Base-by-base conservation (phyloP, 306 rosid genomes). In the Acacia melanoxylon region DNA sequence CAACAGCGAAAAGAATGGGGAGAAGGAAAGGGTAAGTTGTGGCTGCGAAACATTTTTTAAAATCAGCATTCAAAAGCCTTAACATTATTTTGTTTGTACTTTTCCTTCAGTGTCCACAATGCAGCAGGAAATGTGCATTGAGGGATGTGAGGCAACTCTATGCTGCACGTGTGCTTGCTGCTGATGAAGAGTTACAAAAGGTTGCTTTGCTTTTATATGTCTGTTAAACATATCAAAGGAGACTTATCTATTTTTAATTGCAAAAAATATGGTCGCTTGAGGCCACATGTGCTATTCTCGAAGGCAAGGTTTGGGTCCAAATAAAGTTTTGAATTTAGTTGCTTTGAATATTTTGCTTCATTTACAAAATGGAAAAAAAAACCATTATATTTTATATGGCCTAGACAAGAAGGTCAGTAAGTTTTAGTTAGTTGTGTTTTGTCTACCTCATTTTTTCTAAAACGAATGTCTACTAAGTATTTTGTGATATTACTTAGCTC, bases 81-180 rank as follows among this genome's bases (percentile, higher is more conserved):
- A 20, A 62, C 48, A 11, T 79, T 86, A 29, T 11, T 71, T 66
- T 66, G 46, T 27, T 15, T 86, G 77, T 67, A 52, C 2, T 52
- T 59, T 42, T 3, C 31, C 81, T 78, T 1, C 10, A 91, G 97
- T 94, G 98, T 86, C 98, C 98, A 72, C 97, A 93, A 78, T 94
- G 98, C 85, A 93, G 90, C 80, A 85, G 72, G 78, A 86, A 82
- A 80, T 94, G 97, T 84, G 74, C 89, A 15, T 31, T 85, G 88
- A 94, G 86, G 86, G 98, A 93, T 76, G 89, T 93, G 76, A 83
- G 94, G 81, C 93, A 88, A 75, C 95, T 95, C 68, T 95, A 85
- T 81, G 93, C 89, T 48, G 77, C 98, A 1, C 84, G 85, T 81
- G 49, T 90, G 78, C 86, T 88, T 73, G 86, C 92, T 3, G 86